Conservation (phyloP, 148 eudicot species). For the Amaranthus cruentus region DNA sequence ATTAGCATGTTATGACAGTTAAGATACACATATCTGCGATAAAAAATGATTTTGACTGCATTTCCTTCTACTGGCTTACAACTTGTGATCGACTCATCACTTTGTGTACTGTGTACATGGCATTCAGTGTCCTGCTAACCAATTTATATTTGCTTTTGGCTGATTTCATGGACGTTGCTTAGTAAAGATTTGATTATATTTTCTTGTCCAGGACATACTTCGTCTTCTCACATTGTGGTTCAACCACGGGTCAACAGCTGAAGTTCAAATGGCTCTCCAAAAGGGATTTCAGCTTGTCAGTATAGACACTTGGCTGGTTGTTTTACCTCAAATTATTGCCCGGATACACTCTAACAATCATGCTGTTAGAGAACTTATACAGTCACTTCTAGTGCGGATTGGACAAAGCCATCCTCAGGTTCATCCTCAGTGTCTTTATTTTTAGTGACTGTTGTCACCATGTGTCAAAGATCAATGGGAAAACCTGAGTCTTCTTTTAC, state of each 20-base stretch:
- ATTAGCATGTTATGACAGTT: too few relatives aligned
- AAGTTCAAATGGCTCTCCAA: slow-evolving; percentile 86
- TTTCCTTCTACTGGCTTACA: too few relatives aligned
- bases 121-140: neutral
- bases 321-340: slow-evolving; percentile 95
- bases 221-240: slow-evolving; percentile 98
- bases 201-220: slow-evolving; percentile 68
- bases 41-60: too few relatives aligned
- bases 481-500: too few relatives aligned
- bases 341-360: slow-evolving; percentile 92
- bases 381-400: slow-evolving; percentile 88
- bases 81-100: neutral
- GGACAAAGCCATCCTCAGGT: slow-evolving; percentile 99
- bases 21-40: too few relatives aligned
- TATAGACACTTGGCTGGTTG: slow-evolving; percentile 98
- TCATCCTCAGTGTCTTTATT: slow-evolving; percentile 14
- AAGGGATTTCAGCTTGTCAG: slow-evolving; percentile 84
- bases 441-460: neutral
- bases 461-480: neutral
- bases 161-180: neutral
- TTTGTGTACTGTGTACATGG: neutral
- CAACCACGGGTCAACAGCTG: slow-evolving; percentile 91
- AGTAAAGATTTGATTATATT: neutral
- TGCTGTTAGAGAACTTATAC: slow-evolving; percentile 93
- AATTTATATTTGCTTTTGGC: neutral